Conservation (phyloP, 108 stramenopile genomes). For the Nitzschia sp. region DNA sequence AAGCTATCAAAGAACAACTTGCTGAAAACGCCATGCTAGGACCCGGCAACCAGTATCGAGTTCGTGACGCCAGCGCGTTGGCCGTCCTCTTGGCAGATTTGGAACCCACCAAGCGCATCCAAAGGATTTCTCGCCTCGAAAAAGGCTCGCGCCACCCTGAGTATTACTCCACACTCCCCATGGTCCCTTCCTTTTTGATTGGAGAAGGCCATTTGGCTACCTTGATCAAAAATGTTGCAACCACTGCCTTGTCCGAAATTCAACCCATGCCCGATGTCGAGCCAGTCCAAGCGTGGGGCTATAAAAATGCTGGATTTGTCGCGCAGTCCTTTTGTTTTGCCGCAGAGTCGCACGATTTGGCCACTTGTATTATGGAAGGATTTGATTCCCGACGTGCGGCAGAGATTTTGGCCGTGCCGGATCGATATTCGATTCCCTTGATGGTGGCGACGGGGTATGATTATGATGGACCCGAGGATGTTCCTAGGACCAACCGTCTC, state of each 20-base stretch:
- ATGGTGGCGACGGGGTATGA: conserved; percentile 74
- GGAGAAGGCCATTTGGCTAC: conserved; percentile 74
- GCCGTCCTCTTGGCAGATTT: conserved; percentile 78
- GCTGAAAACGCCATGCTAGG: conserved; percentile 74
- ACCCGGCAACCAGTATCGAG: conserved; percentile 70
- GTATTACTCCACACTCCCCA: conserved; percentile 61
- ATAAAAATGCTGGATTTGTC: conserved; percentile 68
- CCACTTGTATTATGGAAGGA: conserved; percentile 81
- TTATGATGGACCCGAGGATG: conserved; percentile 40
- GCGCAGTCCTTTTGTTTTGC: conserved; percentile 63
- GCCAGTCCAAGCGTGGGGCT: conserved; percentile 68
- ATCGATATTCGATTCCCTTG: conserved; percentile 71
- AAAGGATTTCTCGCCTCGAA: conserved; percentile 66
- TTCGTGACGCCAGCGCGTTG: conserved; percentile 63
- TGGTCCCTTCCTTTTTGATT: conserved; percentile 67
- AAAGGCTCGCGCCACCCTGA: conserved; percentile 49
- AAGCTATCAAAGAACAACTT: conserved; percentile 48
- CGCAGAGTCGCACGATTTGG: conserved; percentile 64
- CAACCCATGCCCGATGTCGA: conserved; percentile 78
- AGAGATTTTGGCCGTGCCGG: conserved; percentile 67
- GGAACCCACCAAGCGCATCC: conserved; percentile 64
- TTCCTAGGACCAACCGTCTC: conserved; percentile 41
- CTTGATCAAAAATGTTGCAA: conserved; percentile 57
- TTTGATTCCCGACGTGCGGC: conserved; percentile 60
- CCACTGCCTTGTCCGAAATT: conserved; percentile 44